phyloP scores from a whole-genome alignment of 768 basidiomycete genomes.

The Tricholoma furcatifolium region DNA sequence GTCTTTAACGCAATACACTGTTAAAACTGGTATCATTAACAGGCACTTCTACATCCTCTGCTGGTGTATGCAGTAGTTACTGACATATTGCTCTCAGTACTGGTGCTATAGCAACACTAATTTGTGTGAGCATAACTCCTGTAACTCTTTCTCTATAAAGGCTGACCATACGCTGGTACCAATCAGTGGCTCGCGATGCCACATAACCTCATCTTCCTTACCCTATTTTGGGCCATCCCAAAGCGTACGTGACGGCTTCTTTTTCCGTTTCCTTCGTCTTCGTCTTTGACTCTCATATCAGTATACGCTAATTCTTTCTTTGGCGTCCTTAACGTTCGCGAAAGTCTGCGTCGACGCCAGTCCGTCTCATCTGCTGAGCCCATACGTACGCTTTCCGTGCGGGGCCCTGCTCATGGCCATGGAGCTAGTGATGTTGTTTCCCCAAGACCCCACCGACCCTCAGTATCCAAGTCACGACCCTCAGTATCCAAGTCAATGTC shows the following conservation, averaged over 20 bases:
- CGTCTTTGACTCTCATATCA: background rate
- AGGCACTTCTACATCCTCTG: background rate
- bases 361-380: background rate
- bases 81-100: background rate
- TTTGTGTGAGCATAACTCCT: constrained; percentile 3
- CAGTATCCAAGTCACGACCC: background rate
- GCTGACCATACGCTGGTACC: background rate
- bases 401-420: no score
- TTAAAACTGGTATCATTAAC: constrained; percentile 10
- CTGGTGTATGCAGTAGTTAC: no score
- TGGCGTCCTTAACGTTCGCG: constrained; percentile 8
- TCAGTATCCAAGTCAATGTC: background rate
- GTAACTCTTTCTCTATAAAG: background rate
- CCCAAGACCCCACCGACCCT: background rate
- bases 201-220: constrained; percentile 9
- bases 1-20: constrained; percentile 4
- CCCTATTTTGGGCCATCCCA: constrained; percentile 7
- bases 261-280: background rate
- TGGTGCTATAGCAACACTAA: constrained; percentile 9
- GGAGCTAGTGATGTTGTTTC: no score
- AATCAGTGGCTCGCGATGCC: constrained; percentile 8
- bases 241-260: constrained; percentile 2
- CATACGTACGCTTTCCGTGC: background rate
- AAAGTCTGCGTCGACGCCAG: constrained; percentile 7
- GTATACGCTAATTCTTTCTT: constrained; percentile 14